These are phyloP conservation scores for Phytophthora colocasiae DNA, from an alignment of 352 stramenopile genomes.

Conservation along the genomic window DNA sequence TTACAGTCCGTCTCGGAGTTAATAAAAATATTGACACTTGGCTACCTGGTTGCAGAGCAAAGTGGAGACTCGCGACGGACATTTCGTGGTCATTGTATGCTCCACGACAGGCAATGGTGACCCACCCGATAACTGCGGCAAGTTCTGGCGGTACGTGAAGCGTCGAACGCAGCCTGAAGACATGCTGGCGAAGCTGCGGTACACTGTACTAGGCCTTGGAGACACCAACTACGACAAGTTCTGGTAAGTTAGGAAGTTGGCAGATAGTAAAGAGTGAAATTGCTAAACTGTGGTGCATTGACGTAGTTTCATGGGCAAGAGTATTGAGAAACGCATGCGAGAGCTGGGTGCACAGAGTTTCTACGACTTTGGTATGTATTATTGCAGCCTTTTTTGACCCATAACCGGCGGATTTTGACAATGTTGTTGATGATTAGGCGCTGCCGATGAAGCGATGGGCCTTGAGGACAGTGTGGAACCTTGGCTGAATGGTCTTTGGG, in stretches of 20 bases:
- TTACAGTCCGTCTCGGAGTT: neutral
- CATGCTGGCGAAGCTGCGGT: conserved; percentile 79
- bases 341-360: conserved; percentile 90
- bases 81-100: conserved; percentile 88
- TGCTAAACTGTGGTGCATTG: conserved; percentile 2
- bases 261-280: neutral
- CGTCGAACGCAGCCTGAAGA: conserved; percentile 81
- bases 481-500: conserved; percentile 81
- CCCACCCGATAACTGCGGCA: conserved; percentile 92
- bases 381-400: neutral
- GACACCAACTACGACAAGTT: conserved; percentile 99
- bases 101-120: conserved; percentile 97
- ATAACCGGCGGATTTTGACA: neutral
- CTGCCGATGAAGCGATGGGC: conserved; percentile 94
- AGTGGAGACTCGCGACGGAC: conserved; percentile 45
- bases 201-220: conserved; percentile 92
- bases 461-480: conserved; percentile 96
- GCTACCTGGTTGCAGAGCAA: conserved; percentile 35
- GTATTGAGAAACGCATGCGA: conserved; percentile 88
- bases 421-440: conserved; percentile 43
- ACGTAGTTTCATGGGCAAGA: conserved; percentile 85
- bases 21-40: neutral
- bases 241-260: conserved; percentile 58
- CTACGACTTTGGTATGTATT: conserved; percentile 60
- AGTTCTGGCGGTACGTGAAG: conserved; percentile 95